A percentile compares a stretch with the other conserved stretches of the same genome.
Conservation (phyloP, 495 filamentous ascomycete species). For the Aspergillus biplanus region DNA sequence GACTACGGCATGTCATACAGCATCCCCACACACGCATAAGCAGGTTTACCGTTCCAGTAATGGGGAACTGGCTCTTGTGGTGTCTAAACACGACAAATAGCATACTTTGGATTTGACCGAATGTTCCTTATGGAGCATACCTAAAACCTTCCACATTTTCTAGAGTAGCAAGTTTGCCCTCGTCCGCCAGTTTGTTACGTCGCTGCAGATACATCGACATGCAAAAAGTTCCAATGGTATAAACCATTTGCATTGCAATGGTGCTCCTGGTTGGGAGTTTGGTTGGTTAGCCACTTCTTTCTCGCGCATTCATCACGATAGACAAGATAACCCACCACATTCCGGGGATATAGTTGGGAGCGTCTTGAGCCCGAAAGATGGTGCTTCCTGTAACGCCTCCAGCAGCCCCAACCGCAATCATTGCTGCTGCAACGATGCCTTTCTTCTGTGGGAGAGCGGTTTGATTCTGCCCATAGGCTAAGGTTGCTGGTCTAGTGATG, state of each 20-base stretch:
- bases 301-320: background rate
- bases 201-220: conserved; percentile 4
- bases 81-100: too few species aligned
- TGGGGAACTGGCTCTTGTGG: too few species aligned
- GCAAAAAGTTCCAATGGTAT: background rate
- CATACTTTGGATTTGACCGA: too few species aligned
- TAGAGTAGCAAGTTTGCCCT: background rate
- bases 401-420: background rate
- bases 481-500: background rate
- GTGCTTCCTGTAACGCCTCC: conserved; percentile 3
- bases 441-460: background rate
- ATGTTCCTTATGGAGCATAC: background rate
- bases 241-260: conserved; percentile 5
- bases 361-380: background rate
- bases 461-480: background rate
- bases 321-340: conserved; percentile 3
- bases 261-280: background rate
- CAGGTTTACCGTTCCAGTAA: too few species aligned
- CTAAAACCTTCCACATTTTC: background rate
- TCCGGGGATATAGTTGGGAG: background rate
- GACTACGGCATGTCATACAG: too few species aligned
- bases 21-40: too few species aligned
- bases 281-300: too few species aligned
- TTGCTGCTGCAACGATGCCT: background rate
- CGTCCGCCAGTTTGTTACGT: background rate